phyloP scores from a whole-genome alignment of 202 grass and related monocot species.

The Saccharum hybrid region DNA sequence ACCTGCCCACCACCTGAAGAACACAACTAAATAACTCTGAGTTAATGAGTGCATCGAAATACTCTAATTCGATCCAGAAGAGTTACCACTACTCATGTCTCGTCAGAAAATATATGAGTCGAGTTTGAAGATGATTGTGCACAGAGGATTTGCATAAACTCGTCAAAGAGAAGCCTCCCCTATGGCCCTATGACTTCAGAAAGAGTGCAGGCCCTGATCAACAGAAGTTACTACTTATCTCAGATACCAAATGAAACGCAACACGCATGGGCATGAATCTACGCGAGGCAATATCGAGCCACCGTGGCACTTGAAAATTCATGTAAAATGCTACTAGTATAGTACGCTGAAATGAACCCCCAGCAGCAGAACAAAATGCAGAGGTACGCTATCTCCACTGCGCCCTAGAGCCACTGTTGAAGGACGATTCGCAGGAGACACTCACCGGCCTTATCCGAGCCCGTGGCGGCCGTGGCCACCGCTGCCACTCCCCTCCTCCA shows the following conservation, averaged over 20 bases:
- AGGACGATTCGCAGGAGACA: neutral
- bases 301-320: neutral
- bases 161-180: neutral
- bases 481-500: conserved; percentile 13
- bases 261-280: neutral
- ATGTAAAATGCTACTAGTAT: neutral
- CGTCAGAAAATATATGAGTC: neutral
- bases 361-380: neutral
- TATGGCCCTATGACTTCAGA: neutral
- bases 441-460: conserved; percentile 42
- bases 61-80: neutral
- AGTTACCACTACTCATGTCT: neutral
- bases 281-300: neutral
- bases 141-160: neutral
- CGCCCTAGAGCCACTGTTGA: neutral
- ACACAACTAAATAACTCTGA: neutral
- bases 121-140: neutral
- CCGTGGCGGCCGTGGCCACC: conserved; percentile 21
- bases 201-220: neutral
- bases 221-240: neutral
- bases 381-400: neutral
- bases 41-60: neutral
- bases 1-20: neutral
- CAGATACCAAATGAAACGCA: neutral
- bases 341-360: neutral